phyloP scores from a whole-genome alignment of 1,284 basidiomycete species.

The Sanguinoderma infundibulare region DNA sequence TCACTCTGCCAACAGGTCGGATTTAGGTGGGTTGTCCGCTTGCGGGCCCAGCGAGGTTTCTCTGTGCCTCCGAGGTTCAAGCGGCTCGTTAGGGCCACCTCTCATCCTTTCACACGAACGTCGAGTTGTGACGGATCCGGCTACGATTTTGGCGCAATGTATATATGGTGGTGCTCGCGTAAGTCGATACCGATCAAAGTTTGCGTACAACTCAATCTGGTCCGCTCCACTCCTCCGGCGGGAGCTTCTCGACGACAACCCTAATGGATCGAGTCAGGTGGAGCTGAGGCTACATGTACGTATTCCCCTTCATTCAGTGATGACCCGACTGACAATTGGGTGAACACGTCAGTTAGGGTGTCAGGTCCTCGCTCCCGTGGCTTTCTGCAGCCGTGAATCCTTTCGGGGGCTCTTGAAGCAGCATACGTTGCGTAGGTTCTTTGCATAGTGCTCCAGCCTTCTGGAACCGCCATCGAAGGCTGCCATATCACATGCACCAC shows the following conservation, averaged over 20 bases:
- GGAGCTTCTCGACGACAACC: background rate
- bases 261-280: slow-evolving; percentile 1
- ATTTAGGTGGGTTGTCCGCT: too few relatives aligned
- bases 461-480: background rate
- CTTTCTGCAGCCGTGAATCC: background rate
- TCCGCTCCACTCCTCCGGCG: background rate
- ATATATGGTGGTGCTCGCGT: background rate
- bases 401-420: background rate
- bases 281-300: background rate
- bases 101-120: background rate
- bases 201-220: background rate
- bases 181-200: background rate
- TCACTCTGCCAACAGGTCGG: too few relatives aligned
- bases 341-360: background rate
- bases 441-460: background rate
- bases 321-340: background rate
- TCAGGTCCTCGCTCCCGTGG: background rate
- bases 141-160: too few relatives aligned
- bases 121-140: background rate
- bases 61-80: background rate
- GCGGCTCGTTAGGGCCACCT: background rate
- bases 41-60: too few relatives aligned
- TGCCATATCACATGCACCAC: background rate
- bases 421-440: background rate
- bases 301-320: background rate